Conservation (phyloP, 129 eudicot species). For the Artemisia argyi region DNA sequence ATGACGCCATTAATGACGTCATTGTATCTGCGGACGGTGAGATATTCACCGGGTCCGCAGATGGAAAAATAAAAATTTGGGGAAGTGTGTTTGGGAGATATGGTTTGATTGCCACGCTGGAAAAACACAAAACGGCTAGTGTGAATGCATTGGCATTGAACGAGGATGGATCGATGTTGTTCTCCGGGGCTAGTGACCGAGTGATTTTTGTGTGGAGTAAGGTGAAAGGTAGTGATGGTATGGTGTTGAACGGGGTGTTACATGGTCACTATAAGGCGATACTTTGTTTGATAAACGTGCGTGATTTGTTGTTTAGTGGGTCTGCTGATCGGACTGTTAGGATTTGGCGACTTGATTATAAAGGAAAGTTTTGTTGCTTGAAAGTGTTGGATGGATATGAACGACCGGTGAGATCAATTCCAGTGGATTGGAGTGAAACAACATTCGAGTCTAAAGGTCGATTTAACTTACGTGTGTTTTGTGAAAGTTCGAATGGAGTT, state of each 20-base stretch:
- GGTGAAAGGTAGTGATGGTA: constrained; percentile 56
- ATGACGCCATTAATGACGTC: constrained; percentile 80
- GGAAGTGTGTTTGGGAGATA: constrained; percentile 31
- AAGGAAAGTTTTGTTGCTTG: constrained; percentile 54
- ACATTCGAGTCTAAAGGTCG: constrained; percentile 13
- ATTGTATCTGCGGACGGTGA: constrained; percentile 43
- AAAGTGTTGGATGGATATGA: constrained; percentile 58
- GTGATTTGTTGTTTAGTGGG: constrained; percentile 70
- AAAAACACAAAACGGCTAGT: constrained; percentile 69
- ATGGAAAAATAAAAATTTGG: constrained; percentile 59
- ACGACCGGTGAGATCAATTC: constrained; percentile 67
- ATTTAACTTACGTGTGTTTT: constrained; percentile 44
- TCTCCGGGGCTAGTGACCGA: constrained; percentile 80
- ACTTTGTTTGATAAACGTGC: constrained; percentile 53
- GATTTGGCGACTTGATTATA: constrained; percentile 61
- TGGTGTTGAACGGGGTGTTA: constrained; percentile 61
- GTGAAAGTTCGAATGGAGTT: constrained; percentile 72
- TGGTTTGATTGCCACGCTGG: constrained; percentile 50
- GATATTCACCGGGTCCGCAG: constrained; percentile 75
- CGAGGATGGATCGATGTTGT: constrained; percentile 64
- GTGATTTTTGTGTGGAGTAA: constrained; percentile 79
- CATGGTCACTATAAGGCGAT: constrained; percentile 74
- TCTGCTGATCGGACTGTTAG: constrained; percentile 91
- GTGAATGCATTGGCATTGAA: constrained; percentile 77
- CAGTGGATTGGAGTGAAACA: constrained; percentile 26